Evolutionary conservation across 2,329 filamentous ascomycete species (phyloP).

Genomic region (Phaeophleospora eucalypticola): DNA sequence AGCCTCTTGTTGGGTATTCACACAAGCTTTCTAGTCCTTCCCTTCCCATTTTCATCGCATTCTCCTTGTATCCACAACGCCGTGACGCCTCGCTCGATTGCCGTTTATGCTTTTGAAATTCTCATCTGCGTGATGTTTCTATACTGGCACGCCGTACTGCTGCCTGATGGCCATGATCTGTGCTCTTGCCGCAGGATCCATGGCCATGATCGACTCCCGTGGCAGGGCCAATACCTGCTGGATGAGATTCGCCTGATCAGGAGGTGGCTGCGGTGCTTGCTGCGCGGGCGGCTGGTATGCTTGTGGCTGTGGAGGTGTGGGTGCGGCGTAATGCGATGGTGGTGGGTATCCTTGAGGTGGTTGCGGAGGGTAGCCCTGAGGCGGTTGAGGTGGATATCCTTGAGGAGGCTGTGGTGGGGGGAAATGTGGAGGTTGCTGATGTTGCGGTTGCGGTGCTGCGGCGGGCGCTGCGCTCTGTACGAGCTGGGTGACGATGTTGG

Average conservation of each 20-base stretch:
- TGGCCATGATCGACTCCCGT: constrained; percentile 70
- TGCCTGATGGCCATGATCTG: constrained; percentile 77
- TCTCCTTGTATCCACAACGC: no score
- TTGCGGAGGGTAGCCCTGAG: constrained; percentile 20
- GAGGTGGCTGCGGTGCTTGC: constrained; percentile 40
- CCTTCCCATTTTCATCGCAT: no score
- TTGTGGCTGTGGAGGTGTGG: constrained; percentile 41
- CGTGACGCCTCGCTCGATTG: constrained; percentile 2
- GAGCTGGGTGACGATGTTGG: constrained; percentile 74
- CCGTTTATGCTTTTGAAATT: no score
- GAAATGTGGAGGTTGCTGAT: constrained; percentile 26
- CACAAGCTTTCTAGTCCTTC: no score
- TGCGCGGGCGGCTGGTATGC: constrained; percentile 38
- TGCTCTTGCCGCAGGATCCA: constrained; percentile 61
- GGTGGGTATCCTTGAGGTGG: constrained; percentile 25
- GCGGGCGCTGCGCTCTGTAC: constrained; percentile 46
- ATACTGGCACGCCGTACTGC: constrained; percentile 43
- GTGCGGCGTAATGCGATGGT: constrained; percentile 30
- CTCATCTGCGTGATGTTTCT: background rate
- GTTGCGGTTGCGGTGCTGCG: constrained; percentile 21
- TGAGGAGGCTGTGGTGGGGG: constrained; percentile 27
- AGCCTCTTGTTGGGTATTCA: no score
- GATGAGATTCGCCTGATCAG: constrained; percentile 69
- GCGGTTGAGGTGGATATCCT: constrained; percentile 18
- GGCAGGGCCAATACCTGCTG: constrained; percentile 77